Evolutionary conservation across 2,329 filamentous ascomycete species (phyloP), one percentile per base, ranked within the genome.

Genomic region (Didymella lethalis): DNA sequence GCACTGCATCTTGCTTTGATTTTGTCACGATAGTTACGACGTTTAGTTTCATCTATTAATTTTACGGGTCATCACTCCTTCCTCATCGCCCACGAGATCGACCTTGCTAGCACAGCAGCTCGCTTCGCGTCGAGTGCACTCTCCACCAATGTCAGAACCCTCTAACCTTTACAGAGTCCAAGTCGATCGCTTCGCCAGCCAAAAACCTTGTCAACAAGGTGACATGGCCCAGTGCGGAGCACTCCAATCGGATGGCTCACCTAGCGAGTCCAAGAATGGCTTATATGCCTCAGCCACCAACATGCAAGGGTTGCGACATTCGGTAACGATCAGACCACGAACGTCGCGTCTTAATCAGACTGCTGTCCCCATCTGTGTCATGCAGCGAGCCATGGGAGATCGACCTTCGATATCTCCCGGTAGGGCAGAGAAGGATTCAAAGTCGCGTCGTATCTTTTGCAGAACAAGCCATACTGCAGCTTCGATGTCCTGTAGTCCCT

Each of bases 41-140:
- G 48, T 38, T 51, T 54, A 51, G 45, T 43, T 18, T 29, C 47
- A 51, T 32, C 34, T 45, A 52, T 12, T 31, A 67, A 64, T 66
- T 53, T 36, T 51, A 63, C 65, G 50, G 59, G 56, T 66, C 59
- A 48, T 26, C 14, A 20, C 34, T 28, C 18, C 12, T 43, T 32
- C 26, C 23, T 14, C n/a, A 34, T 12, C 36, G 12, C 28, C 8
- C 10, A 18, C 16, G 38, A 18, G 8, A 4, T 16, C 34, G 29
- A 6, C 6, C 32, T 16, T 14, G 16, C 31, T 32, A 11, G 8
- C 16, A 43, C 40, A 43, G 14, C 20, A 14, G 8, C 8, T 26
- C 20, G 10, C 11, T 23, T 4, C 25, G n/a, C 40, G n/a, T 16
- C 11, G 3, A 34, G 10, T 20, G 40, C 20, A 14, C 45, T 29